These are phyloP conservation scores for Leavenworthia alabamica DNA, from an alignment of 345 rosid genomes.

Conservation along the genomic window DNA sequence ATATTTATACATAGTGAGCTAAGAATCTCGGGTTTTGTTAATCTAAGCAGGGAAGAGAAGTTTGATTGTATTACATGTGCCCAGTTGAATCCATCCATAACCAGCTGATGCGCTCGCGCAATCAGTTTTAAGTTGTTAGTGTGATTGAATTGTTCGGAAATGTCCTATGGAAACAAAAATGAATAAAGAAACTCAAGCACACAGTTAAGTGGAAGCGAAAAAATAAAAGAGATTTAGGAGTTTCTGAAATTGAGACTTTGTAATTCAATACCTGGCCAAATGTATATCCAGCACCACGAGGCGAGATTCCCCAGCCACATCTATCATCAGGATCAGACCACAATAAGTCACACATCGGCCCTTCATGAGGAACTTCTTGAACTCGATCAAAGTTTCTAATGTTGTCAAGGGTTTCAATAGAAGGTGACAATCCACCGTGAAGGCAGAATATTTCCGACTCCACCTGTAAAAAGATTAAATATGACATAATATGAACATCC, in stretches of 20 bases:
- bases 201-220: not conserved
- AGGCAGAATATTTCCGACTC: slow-evolving; percentile 98
- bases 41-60: not conserved
- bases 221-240: no score
- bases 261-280: slow-evolving; percentile 73
- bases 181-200: slow-evolving; percentile 4
- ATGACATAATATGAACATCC: not conserved
- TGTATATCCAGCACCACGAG: slow-evolving; percentile 97
- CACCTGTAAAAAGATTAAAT: slow-evolving; percentile 46
- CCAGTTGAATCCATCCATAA: slow-evolving; percentile 98
- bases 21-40: not conserved
- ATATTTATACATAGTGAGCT: not conserved
- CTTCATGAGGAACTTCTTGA: slow-evolving; percentile 98
- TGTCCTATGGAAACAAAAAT: slow-evolving; percentile 47
- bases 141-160: slow-evolving; percentile 96
- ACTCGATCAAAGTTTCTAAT: slow-evolving; percentile 90
- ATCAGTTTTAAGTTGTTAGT: slow-evolving; percentile 81
- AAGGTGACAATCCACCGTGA: slow-evolving; percentile 97
- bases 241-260: slow-evolving; percentile 3
- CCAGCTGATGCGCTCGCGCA: slow-evolving; percentile 97
- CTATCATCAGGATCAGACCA: slow-evolving; percentile 99
- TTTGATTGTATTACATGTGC: slow-evolving; percentile 61
- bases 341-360: slow-evolving; percentile 98
- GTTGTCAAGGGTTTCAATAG: slow-evolving; percentile 92
- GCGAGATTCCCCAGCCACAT: slow-evolving; percentile 99